Percentiles rank a stretch among this genome's conserved stretches.
Evolutionary conservation across 768 basidiomycete species (phyloP).

Genomic region (Exidia glandulosa): DNA sequence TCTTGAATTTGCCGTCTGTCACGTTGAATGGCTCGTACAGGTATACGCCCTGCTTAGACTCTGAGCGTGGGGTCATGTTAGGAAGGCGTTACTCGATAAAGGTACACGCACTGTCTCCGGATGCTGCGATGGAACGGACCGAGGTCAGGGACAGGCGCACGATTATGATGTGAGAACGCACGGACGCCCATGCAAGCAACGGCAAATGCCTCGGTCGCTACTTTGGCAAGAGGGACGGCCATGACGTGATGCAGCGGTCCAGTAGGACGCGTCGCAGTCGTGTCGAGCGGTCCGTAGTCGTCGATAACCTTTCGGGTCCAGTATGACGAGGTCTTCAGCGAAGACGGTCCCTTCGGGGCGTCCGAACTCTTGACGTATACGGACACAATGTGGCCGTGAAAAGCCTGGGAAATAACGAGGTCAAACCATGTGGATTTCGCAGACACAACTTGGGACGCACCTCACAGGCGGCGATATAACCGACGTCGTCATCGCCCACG

Average conservation of each 20-base stretch:
- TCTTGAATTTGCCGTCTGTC: conserved; percentile 6
- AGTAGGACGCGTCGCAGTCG: conserved; percentile 7
- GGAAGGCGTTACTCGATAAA: neutral
- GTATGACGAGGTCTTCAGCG: conserved; percentile 1
- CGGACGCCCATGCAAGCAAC: conserved; percentile 15
- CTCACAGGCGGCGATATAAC: conserved; percentile 13
- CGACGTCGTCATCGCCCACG: conserved; percentile 10
- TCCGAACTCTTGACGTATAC: conserved; percentile 10
- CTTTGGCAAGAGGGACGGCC: conserved; percentile 4
- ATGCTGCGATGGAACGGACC: neutral
- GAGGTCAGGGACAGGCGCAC: neutral
- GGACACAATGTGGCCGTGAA: conserved; percentile 13
- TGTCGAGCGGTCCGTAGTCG: conserved; percentile 13
- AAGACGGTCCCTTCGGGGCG: conserved; percentile 2
- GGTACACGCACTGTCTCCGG: neutral
- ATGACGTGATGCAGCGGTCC: conserved; percentile 16
- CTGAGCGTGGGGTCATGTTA: neutral
- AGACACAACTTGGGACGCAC: conserved; percentile 2
- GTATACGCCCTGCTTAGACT: neutral
- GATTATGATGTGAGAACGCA: neutral
- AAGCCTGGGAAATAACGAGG: conserved; percentile 4
- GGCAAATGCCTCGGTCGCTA: conserved; percentile 9
- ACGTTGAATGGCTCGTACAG: conserved; percentile 4
- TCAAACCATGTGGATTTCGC: neutral
- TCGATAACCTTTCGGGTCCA: conserved; percentile 16